Base-by-base conservation (phyloP, 2,329 filamentous ascomycete genomes). In the Fusarium succisae region DNA sequence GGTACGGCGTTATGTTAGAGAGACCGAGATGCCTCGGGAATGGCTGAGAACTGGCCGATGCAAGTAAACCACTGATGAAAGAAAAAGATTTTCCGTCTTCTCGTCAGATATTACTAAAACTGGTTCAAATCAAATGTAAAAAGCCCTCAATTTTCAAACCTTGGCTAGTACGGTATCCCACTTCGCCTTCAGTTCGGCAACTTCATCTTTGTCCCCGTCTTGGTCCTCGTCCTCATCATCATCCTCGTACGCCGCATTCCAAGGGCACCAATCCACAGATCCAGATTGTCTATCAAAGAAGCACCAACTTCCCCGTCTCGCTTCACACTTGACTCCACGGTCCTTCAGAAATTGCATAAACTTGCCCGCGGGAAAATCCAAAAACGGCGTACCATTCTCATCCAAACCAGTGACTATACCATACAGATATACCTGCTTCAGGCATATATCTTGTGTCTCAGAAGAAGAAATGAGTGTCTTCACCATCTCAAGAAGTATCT, bases 281-380 rank as follows among this genome's bases (percentile, higher is more conserved):
- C 66, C 57, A 1, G 17, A 1, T 2, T 5, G 5, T 6, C 18
- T 28, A 28, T 72, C 32, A 50, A 74, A 74, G 14, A 22, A 57
- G 12, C 67, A 76, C 73, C 73, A 76, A 2, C 47, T 35, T 0
- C 73, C 73, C 22, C 58, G 10, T 7, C 73, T 69, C 6, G 63
- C 73, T n/a, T 76, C 70, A 12, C 67, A 72, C 6, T 47, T 28
- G 1, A 72, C 14, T 5, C 26, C 41, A 5, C 26, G 24, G 1
- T 20, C 12, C 8, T 56, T 15, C 8, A 76, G n/a, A 18, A 57
- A 15, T 0, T 28, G 14, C 58, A 74, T 60, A 4, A 76, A 51
- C 8, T 22, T 26, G 12, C 63, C 54, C 0, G 28, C 37, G 0
- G 63, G 56, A 1, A 28, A 13, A 2, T 35, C 12, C 13, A 22